Percentiles rank a stretch among this genome's conserved stretches.
These are phyloP conservation scores for Calycina herbarum DNA, from an alignment of 2,329 filamentous ascomycete species.

Conservation along the genomic window DNA sequence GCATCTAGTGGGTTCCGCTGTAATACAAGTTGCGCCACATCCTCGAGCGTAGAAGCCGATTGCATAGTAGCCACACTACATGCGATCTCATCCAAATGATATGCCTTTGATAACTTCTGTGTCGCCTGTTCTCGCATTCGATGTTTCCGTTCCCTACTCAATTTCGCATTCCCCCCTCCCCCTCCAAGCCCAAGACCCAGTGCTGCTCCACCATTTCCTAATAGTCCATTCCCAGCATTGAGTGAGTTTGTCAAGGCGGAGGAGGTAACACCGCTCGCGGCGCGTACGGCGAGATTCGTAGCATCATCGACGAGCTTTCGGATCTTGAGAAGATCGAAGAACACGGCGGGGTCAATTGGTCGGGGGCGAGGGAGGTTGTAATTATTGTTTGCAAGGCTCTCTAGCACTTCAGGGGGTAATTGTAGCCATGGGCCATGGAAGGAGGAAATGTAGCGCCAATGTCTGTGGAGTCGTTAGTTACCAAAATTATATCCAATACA, in stretches of 20 bases:
- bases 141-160: constrained; percentile 75
- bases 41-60: constrained; percentile 72
- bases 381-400: constrained; percentile 76
- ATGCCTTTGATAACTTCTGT: constrained; percentile 74
- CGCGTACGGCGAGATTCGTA: constrained; percentile 73
- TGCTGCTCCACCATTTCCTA: constrained; percentile 49
- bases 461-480: constrained; percentile 49
- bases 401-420: constrained; percentile 75
- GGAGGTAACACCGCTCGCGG: constrained; percentile 70
- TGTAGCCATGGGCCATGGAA: constrained; percentile 85
- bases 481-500: neutral
- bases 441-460: constrained; percentile 82
- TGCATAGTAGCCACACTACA: constrained; percentile 84
- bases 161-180: constrained; percentile 59
- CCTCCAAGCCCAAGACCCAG: constrained; percentile 58
- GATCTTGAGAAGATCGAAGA: constrained; percentile 84
- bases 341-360: constrained; percentile 75
- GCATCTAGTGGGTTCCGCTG: constrained; percentile 65
- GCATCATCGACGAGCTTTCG: constrained; percentile 78
- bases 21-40: constrained; percentile 72
- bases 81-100: constrained; percentile 79
- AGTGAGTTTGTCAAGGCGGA: constrained; percentile 58
- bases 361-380: constrained; percentile 74
- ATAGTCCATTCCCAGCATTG: constrained; percentile 51
- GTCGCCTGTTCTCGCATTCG: constrained; percentile 80